phyloP scores from a whole-genome alignment of 2,329 filamentous ascomycete genomes.

The Coleophoma cylindrospora region DNA sequence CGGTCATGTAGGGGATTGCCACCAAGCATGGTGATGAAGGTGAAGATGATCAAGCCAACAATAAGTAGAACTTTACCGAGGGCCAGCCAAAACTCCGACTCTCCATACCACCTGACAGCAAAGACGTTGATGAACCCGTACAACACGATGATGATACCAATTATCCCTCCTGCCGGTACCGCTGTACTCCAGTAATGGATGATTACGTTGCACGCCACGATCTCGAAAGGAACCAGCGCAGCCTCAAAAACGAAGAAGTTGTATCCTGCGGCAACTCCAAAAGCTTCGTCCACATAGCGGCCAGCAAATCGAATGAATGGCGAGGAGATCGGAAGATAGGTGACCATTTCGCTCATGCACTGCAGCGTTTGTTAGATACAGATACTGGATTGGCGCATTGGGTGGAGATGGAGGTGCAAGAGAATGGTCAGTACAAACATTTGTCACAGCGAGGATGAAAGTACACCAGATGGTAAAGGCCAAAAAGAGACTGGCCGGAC shows the following conservation, averaged over 20 bases:
- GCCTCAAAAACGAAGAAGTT: constrained; percentile 72
- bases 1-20: constrained; percentile 52
- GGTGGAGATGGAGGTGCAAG: constrained; percentile 23
- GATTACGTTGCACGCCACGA: constrained; percentile 60
- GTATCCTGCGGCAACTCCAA: constrained; percentile 69
- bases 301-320: constrained; percentile 76
- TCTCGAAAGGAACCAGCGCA: constrained; percentile 61
- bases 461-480: constrained; percentile 59
- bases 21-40: constrained; percentile 59
- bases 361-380: constrained; percentile 42
- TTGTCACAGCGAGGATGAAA: constrained; percentile 56
- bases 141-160: constrained; percentile 49
- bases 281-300: constrained; percentile 69
- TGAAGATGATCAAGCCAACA: constrained; percentile 43
- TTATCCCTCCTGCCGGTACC: constrained; percentile 55
- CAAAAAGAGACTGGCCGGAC: constrained; percentile 51
- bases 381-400: constrained; percentile 54
- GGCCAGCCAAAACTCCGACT: constrained; percentile 72
- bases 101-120: constrained; percentile 57
- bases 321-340: constrained; percentile 70
- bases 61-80: constrained; percentile 69
- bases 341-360: constrained; percentile 68
- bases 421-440: constrained; percentile 19
- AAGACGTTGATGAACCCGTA: constrained; percentile 6
- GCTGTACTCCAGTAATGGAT: constrained; percentile 58